A percentile compares a stretch with the other conserved stretches of the same genome.
Evolutionary conservation across 768 basidiomycete genomes (phyloP).

Genomic region (Pholiota microspora): DNA sequence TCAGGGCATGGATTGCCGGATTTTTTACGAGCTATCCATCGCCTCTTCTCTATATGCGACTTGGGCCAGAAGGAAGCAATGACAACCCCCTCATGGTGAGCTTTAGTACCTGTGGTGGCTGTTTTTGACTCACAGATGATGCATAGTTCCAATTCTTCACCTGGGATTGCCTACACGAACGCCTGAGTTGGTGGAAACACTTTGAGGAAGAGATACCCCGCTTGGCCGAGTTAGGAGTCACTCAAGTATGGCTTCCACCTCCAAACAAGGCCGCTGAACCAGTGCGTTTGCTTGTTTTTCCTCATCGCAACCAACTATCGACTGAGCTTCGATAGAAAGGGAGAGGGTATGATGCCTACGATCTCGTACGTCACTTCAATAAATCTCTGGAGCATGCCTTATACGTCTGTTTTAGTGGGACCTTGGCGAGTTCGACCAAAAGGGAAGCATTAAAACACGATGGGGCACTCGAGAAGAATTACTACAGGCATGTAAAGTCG

Average conservation of each 20-base stretch:
- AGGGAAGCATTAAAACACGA: constrained; percentile 65
- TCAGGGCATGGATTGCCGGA: constrained; percentile 28
- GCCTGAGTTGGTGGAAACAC: constrained; percentile 80
- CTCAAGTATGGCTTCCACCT: constrained; percentile 83
- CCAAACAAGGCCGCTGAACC: constrained; percentile 73
- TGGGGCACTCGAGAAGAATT: constrained; percentile 90
- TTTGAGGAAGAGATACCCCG: constrained; percentile 63
- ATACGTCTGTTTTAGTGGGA: constrained; percentile 63
- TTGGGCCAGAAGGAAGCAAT: constrained; percentile 46
- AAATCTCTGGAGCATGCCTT: not conserved
- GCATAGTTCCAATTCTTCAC: constrained; percentile 79
- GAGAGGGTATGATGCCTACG: constrained; percentile 85
- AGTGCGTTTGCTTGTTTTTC: constrained; percentile 31
- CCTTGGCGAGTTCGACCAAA: constrained; percentile 81
- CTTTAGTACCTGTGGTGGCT: not conserved
- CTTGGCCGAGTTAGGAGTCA: constrained; percentile 68
- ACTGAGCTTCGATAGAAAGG: constrained; percentile 44
- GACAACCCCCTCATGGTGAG: constrained; percentile 71
- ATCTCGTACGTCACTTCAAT: constrained; percentile 59
- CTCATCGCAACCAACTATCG: constrained; percentile 3
- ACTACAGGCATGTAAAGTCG: constrained; percentile 63
- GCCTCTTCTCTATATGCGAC: constrained; percentile 57
- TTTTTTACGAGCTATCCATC: constrained; percentile 14
- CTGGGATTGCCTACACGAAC: constrained; percentile 62
- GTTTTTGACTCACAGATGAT: not conserved